Evolutionary conservation across 192 early-diverging fungal genomes (phyloP).

Genomic region (Fimicolochytrium jonesii): DNA sequence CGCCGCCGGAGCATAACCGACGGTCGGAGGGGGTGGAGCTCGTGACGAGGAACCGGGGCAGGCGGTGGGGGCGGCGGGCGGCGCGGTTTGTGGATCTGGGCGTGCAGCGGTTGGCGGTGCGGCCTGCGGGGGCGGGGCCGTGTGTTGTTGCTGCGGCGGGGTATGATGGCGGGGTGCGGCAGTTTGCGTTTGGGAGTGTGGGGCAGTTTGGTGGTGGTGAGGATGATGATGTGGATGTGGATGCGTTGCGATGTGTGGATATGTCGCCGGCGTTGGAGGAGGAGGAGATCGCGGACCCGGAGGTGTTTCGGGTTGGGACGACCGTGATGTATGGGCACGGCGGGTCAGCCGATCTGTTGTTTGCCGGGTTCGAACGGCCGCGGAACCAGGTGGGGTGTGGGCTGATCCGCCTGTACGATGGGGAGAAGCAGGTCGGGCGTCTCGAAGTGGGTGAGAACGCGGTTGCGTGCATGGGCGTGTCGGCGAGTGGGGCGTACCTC

Average conservation of each 20-base stretch:
- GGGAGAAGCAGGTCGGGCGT: neutral
- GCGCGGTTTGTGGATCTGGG: neutral
- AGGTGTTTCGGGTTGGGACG: neutral
- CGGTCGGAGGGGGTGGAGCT: neutral
- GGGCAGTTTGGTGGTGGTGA: neutral
- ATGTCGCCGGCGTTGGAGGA: neutral
- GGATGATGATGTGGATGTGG: neutral
- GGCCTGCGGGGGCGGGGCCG: neutral
- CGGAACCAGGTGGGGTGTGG: neutral
- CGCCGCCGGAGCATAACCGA: too few relatives aligned
- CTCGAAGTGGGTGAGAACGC: slow-evolving; percentile 7
- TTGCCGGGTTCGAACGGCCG: neutral
- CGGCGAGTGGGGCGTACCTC: neutral
- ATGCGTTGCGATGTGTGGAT: too few relatives aligned
- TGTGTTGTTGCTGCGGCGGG: neutral
- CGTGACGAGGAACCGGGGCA: neutral
- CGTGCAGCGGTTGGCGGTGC: neutral
- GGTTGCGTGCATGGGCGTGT: slow-evolving; percentile 6
- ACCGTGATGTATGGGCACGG: neutral
- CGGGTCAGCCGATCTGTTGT: neutral
- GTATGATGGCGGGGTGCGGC: neutral
- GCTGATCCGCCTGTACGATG: neutral
- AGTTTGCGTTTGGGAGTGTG: neutral
- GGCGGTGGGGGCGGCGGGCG: neutral
- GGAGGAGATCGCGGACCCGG: neutral